A percentile compares a stretch with the other conserved stretches of the same genome.
Evolutionary conservation across 2,329 filamentous ascomycete genomes (phyloP).

Genomic region (Colletotrichum falcatum): DNA sequence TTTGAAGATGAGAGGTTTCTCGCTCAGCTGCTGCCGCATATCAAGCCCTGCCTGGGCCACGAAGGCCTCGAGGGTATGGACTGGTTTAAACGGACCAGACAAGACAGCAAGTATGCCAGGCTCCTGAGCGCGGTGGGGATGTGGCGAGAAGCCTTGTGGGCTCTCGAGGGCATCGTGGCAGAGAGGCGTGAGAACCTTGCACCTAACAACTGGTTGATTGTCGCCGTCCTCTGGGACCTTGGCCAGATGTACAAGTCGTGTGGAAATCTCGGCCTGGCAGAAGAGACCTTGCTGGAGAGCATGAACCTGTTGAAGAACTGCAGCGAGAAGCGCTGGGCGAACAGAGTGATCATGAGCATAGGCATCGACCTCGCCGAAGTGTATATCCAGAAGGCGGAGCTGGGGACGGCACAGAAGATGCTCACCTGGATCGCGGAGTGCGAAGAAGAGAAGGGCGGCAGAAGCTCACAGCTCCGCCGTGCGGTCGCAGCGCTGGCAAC

Average conservation of each 20-base stretch:
- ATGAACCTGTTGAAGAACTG: constrained; percentile 1
- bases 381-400: constrained; percentile 5
- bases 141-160: constrained; percentile 14
- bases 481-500: constrained; percentile 9
- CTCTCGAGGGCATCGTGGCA: constrained; percentile 5
- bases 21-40: constrained; percentile 16
- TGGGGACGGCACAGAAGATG: constrained; percentile 2
- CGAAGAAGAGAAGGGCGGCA: constrained; percentile 10
- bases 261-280: constrained; percentile 9
- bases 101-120: constrained; percentile 18
- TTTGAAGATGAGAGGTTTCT: constrained; percentile 13
- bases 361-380: constrained; percentile 17
- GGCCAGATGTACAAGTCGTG: constrained; percentile 7
- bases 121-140: constrained; percentile 8
- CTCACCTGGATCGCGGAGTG: constrained; percentile 17
- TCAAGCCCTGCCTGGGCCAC: constrained; percentile 1
- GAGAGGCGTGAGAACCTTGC: constrained; percentile 5
- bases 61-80: background rate
- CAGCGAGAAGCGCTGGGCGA: background rate
- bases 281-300: background rate
- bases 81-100: background rate
- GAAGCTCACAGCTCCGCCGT: constrained; percentile 1
- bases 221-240: background rate
- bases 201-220: background rate
- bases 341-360: background rate